Conservation (phyloP, 2,329 filamentous ascomycete species). For the Thelonectria olida region DNA sequence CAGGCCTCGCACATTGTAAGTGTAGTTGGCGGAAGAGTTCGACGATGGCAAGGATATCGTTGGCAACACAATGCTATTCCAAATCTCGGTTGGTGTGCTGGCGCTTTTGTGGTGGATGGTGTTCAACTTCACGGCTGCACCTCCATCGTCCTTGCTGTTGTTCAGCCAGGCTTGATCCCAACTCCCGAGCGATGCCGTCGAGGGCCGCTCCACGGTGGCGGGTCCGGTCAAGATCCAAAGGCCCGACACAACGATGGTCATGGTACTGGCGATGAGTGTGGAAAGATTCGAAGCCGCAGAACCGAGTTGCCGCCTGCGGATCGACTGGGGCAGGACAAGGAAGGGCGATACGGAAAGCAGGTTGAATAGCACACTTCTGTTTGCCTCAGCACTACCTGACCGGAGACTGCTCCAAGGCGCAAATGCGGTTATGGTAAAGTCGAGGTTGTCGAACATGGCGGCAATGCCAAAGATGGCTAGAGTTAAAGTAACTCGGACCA, state of each 20-base stretch:
- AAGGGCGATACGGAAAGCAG: background rate
- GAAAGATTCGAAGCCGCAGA: background rate
- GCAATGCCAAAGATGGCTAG: background rate
- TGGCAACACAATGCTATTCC: background rate
- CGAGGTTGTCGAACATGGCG: background rate
- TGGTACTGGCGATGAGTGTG: background rate
- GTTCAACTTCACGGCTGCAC: background rate
- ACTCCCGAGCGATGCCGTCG: background rate
- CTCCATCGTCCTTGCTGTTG: background rate
- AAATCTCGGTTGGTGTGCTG: background rate
- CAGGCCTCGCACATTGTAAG: background rate
- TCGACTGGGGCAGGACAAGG: background rate
- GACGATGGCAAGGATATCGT: background rate
- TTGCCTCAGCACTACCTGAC: background rate
- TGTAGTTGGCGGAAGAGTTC: background rate
- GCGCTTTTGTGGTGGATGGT: background rate
- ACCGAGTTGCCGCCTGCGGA: background rate
- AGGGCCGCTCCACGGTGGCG: background rate
- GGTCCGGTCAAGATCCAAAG: background rate
- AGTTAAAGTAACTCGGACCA: background rate
- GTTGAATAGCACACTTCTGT: background rate
- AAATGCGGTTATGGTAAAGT: background rate
- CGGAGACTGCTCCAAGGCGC: background rate
- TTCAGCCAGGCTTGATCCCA: background rate
- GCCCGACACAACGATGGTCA: conserved; percentile 15